Conservation (phyloP, 495 filamentous ascomycete genomes). For the Penicillium maclennaniae region DNA sequence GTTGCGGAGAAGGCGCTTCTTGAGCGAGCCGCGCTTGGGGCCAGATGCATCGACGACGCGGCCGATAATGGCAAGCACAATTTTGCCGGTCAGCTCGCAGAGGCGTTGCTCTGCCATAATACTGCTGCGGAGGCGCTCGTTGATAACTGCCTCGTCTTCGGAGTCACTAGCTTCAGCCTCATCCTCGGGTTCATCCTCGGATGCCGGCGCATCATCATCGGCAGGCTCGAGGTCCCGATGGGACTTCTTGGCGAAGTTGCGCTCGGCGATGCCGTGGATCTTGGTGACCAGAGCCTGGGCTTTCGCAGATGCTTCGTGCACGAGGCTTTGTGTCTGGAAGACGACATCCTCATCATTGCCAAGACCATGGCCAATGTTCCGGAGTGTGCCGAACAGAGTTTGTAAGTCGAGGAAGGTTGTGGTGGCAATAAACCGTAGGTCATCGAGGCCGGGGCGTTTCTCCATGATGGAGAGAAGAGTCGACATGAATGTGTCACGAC, state of each 20-base stretch:
- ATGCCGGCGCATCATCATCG: slow-evolving; percentile 61
- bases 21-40: slow-evolving; percentile 55
- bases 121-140: slow-evolving; percentile 54
- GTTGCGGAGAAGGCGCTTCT: slow-evolving; percentile 63
- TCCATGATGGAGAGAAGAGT: slow-evolving; percentile 64
- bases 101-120: slow-evolving; percentile 76
- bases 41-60: slow-evolving; percentile 64
- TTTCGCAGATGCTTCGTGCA: slow-evolving; percentile 56
- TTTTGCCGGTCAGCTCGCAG: slow-evolving; percentile 77
- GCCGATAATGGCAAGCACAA: slow-evolving; percentile 73
- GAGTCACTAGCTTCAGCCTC: slow-evolving; percentile 61
- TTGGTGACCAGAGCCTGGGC: slow-evolving; percentile 61
- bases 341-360: slow-evolving; percentile 46
- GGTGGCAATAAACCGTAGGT: slow-evolving; percentile 70
- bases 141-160: slow-evolving; percentile 44
- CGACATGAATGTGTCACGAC: slow-evolving; percentile 49
- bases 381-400: slow-evolving; percentile 72
- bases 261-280: slow-evolving; percentile 72
- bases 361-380: slow-evolving; percentile 39
- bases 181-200: slow-evolving; percentile 44
- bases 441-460: slow-evolving; percentile 56
- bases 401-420: slow-evolving; percentile 74
- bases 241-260: slow-evolving; percentile 65
- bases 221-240: slow-evolving; percentile 62
- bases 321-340: slow-evolving; percentile 54